Evolutionary conservation across 2,329 filamentous ascomycete species (phyloP).

Genomic region (Colletotrichum truncatum): DNA sequence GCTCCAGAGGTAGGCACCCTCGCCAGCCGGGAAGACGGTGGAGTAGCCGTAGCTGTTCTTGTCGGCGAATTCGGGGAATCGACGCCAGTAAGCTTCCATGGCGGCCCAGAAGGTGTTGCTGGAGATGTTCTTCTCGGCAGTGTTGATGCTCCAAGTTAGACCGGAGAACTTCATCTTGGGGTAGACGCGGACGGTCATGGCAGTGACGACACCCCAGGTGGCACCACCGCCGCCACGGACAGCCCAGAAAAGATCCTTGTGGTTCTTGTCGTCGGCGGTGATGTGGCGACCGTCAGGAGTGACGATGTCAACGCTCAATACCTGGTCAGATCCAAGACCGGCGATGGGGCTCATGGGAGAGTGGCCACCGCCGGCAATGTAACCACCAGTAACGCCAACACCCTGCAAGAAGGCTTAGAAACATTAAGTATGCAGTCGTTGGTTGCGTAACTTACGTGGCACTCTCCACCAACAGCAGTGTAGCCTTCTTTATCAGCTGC

Average conservation of each 20-base stretch:
- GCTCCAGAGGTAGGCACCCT: conserved; percentile 37
- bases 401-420: background rate
- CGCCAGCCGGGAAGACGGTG: conserved; percentile 18
- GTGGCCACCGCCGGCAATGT: conserved; percentile 55
- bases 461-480: conserved; percentile 63
- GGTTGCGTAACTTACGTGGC: conserved; percentile 40
- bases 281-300: conserved; percentile 53
- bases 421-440: background rate
- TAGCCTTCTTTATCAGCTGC: conserved; percentile 55
- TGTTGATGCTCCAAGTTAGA: conserved; percentile 40
- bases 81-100: conserved; percentile 41
- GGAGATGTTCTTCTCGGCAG: conserved; percentile 35
- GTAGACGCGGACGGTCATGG: conserved; percentile 45
- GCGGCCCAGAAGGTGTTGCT: conserved; percentile 43
- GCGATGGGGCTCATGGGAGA: conserved; percentile 54
- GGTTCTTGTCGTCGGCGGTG: conserved; percentile 47
- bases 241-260: conserved; percentile 60
- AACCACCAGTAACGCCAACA: conserved; percentile 40
- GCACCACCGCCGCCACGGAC: conserved; percentile 55
- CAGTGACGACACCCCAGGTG: conserved; percentile 54
- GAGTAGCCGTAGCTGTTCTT: conserved; percentile 40
- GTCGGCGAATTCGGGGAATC: conserved; percentile 40
- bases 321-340: conserved; percentile 56
- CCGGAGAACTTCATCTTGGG: conserved; percentile 43
- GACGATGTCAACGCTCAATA: conserved; percentile 59